phyloP scores from a whole-genome alignment of 2,329 filamentous ascomycete species.

The Nakataea oryzae region DNA sequence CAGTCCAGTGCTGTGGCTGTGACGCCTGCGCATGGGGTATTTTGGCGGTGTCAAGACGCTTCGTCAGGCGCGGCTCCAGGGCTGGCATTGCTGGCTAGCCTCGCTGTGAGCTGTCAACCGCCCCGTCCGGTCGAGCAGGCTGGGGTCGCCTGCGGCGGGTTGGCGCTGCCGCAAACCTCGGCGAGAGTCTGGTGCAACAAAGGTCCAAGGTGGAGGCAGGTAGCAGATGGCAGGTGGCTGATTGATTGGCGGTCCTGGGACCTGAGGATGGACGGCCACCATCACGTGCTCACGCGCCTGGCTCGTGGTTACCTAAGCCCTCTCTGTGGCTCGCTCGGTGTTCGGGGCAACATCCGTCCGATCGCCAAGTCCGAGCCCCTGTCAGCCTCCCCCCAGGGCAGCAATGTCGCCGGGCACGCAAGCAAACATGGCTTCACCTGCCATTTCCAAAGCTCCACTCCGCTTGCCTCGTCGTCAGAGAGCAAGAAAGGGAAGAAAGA shows the following conservation, averaged over 20 bases:
- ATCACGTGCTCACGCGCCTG: neutral
- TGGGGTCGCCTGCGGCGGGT: too few species aligned
- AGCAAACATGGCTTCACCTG: neutral
- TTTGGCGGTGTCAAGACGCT: neutral
- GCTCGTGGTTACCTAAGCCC: neutral
- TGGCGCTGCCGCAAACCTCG: too few species aligned
- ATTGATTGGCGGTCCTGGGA: too few species aligned
- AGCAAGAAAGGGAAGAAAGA: neutral
- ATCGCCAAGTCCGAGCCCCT: constrained; percentile 9
- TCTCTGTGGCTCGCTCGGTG: constrained; percentile 5
- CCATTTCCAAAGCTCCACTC: neutral
- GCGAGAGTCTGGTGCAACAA: too few species aligned
- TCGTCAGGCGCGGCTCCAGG: neutral
- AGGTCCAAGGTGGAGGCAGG: too few species aligned
- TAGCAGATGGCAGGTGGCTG: too few species aligned
- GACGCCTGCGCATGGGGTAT: too few species aligned
- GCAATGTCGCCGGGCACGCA: neutral
- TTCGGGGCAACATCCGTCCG: constrained; percentile 13
- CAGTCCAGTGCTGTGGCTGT: too few species aligned
- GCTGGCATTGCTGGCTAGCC: neutral
- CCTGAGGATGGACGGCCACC: too few species aligned
- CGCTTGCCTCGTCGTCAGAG: neutral
- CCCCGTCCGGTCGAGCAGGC: too few species aligned
- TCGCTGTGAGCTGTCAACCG: neutral
- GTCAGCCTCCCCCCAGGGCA: neutral